A percentile compares a stretch with the other conserved stretches of the same genome.
Evolutionary conservation across 1,139 yeast genomes (phyloP).

Genomic region (Suhomyces wounanorum): DNA sequence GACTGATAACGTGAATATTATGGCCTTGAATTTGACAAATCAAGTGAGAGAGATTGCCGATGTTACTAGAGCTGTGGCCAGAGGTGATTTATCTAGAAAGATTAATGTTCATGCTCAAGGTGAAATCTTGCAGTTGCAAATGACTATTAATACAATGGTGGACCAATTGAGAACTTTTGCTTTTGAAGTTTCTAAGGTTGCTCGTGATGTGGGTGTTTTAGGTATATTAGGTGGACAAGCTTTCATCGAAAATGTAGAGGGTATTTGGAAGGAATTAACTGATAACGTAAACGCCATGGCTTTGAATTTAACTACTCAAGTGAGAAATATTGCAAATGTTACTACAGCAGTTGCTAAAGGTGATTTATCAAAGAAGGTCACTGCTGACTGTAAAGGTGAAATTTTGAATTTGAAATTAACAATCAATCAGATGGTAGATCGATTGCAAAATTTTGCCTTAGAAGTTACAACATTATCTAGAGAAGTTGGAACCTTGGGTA

Average conservation of each 20-base stretch:
- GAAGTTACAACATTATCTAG: constrained; percentile 86
- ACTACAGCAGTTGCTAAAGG: constrained; percentile 94
- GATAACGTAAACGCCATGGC: constrained; percentile 94
- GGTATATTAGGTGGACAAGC: constrained; percentile 91
- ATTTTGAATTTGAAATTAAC: constrained; percentile 78
- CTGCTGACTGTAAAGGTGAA: constrained; percentile 89
- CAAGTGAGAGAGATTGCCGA: constrained; percentile 87
- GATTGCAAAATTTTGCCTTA: constrained; percentile 83
- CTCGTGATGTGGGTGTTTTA: constrained; percentile 87
- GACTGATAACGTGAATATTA: constrained; percentile 81
- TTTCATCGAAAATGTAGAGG: constrained; percentile 77
- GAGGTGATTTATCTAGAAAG: constrained; percentile 75
- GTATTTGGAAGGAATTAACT: constrained; percentile 87
- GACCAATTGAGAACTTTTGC: constrained; percentile 87
- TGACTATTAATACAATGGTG: constrained; percentile 84
- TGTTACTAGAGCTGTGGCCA: constrained; percentile 82
- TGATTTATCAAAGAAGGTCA: constrained; percentile 79
- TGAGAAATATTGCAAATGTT: constrained; percentile 85
- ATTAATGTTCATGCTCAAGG: constrained; percentile 86
- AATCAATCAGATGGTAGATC: constrained; percentile 84
- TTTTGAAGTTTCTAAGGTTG: constrained; percentile 83
- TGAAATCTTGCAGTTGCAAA: constrained; percentile 74
- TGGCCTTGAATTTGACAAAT: constrained; percentile 84
- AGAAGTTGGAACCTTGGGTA: constrained; percentile 89
- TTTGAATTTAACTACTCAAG: constrained; percentile 80